Conservation (phyloP, 2,329 filamentous ascomycete species). For the Aspergillus pseudotamarii region DNA sequence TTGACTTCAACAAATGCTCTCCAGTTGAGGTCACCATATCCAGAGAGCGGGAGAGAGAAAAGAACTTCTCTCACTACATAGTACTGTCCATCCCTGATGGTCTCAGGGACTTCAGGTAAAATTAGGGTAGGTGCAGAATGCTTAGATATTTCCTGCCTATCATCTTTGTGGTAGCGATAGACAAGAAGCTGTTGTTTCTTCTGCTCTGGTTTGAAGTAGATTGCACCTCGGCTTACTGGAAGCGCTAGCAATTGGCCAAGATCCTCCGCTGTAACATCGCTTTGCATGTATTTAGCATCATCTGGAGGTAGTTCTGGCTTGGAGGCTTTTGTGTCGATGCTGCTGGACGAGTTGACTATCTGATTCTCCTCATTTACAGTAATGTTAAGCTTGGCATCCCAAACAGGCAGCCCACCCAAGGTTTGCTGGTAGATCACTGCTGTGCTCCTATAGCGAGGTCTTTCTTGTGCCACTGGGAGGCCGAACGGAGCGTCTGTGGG, state of each 20-base stretch:
- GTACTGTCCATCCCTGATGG: not conserved
- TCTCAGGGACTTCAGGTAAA: not conserved
- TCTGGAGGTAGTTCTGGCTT: not conserved
- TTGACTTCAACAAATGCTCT: not conserved
- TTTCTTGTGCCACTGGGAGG: not conserved
- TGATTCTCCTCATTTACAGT: not conserved
- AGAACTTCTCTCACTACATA: not conserved
- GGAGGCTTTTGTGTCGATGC: not conserved
- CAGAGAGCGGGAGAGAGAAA: not conserved
- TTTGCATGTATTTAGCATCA: not conserved
- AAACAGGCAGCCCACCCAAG: not conserved
- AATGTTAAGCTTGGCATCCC: not conserved
- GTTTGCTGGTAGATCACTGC: not conserved
- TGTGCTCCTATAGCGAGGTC: not conserved
- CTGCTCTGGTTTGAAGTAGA: not conserved
- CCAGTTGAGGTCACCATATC: not conserved
- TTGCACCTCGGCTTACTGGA: not conserved
- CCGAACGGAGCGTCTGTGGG: not conserved
- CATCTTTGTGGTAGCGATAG: not conserved
- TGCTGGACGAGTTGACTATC: not conserved
- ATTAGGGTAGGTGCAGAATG: not conserved
- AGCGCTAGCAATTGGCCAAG: not conserved
- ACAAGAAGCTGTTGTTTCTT: not conserved
- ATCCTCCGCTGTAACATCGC: not conserved
- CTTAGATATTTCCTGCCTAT: not conserved